phyloP scores from a whole-genome alignment of 2,329 filamentous ascomycete genomes.

The Fusarium dlaminii region DNA sequence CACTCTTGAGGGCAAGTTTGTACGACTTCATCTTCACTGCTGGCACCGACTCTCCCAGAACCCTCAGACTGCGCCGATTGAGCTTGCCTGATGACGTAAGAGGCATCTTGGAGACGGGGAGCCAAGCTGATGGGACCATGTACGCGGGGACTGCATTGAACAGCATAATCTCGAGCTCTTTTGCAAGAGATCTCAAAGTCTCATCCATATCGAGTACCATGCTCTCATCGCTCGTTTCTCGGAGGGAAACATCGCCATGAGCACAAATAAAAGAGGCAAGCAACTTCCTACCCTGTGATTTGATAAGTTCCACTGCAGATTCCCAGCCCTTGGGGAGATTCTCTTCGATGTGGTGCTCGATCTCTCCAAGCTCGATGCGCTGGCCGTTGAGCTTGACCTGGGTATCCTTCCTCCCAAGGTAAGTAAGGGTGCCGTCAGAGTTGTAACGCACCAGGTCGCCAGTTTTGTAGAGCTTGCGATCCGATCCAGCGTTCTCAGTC shows the following conservation, averaged over 20 bases:
- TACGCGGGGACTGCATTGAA: slow-evolving; percentile 41
- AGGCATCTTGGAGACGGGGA: slow-evolving; percentile 54
- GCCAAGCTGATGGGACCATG: slow-evolving; percentile 55
- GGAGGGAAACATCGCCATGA: neutral
- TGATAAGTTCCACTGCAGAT: slow-evolving; percentile 35
- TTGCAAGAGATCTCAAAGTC: neutral
- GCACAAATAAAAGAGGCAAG: slow-evolving; percentile 35
- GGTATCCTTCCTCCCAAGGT: slow-evolving; percentile 63
- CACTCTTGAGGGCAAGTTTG: slow-evolving; percentile 27
- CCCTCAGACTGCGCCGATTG: slow-evolving; percentile 51
- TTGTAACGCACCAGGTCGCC: slow-evolving; percentile 59
- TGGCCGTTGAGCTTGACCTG: slow-evolving; percentile 70
- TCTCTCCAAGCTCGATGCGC: slow-evolving; percentile 60
- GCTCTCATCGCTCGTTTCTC: neutral
- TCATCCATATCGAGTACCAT: neutral
- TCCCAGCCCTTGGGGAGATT: slow-evolving; percentile 4
- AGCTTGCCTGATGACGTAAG: slow-evolving; percentile 55
- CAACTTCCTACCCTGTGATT: slow-evolving; percentile 14
- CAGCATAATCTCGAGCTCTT: neutral
- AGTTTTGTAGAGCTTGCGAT: slow-evolving; percentile 53
- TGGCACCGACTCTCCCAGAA: slow-evolving; percentile 8
- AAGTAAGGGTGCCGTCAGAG: slow-evolving; percentile 53
- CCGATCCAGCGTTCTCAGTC: neutral
- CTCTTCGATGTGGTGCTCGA: slow-evolving; percentile 54
- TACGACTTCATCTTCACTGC: neutral